Base-by-base conservation (phyloP, 2,329 filamentous ascomycete species). In the Epichloe festucae region DNA sequence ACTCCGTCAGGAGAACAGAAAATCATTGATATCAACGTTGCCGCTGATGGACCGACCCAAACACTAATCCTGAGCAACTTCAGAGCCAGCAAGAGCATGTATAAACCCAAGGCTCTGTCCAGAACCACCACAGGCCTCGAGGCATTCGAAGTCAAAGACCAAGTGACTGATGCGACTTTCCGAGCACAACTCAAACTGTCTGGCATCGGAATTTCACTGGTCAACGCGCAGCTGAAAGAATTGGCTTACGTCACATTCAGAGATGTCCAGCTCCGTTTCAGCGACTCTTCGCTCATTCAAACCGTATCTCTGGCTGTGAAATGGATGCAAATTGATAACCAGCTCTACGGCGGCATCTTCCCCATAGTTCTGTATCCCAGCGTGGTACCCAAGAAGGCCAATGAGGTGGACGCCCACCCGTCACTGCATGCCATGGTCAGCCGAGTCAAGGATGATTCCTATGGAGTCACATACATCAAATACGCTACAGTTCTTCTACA, bases 311-410 rank as follows among this genome's bases (percentile, higher is more conserved):
- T 93, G 48, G 87, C 89, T 0, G 85, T 97, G 65, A 97, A 98
- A 67, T 98, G 94, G 94, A 93, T 98, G 31, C 93, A 98, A 68
- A 87, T 98, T 59, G 93, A 98, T 69, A 98, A 98, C 60, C 93
- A 98, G 67, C 79, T 98, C 14, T 98, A 98, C 62, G 94, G 94
- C 31, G 93, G 94, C 27, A 90, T 98, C 59, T 98, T 98, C 75
- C 93, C 93, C 0, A 95, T 98, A 70, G 82, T 98, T 34, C 75
- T 98, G 52, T 98, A 98, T 65, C 93, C 93, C 5, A 96, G 90
- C 68, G 93, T 98, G 10, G 93, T 98, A 15, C 91, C 93, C 0
- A 97, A 97, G 76, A 93, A 89, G 57, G 89, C 89, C 38, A 90
- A 93, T 63, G 93, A 98, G 67, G 93, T 95, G 64, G 93, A 97